Base-by-base conservation (phyloP, 768 basidiomycete species). In the Termitomyces sp. region DNA sequence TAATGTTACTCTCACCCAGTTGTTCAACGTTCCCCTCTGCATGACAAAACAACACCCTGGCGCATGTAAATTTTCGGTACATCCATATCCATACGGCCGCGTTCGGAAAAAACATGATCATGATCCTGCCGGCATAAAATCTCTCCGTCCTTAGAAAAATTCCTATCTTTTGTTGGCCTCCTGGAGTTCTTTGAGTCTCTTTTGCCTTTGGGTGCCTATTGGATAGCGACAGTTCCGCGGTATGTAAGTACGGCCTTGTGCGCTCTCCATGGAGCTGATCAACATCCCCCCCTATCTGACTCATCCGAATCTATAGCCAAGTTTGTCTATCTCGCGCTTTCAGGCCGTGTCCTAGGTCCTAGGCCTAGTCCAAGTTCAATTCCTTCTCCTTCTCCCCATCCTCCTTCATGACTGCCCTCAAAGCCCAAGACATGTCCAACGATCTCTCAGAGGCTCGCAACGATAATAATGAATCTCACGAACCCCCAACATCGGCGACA, bases 391-490 rank as follows among this genome's bases (percentile, higher is more conserved):
- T 11, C 6, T 42, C 54, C 16, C 13, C 33, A 8, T 35, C 22
- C 9, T 11, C 20, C 40, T 22, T 16, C 32, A 52, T 51, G 24
- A 20, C 24, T 7, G 11, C 33, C 35, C 36, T 57, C 18, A 9
- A 44, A 32, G 38, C 38, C 24, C 55, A 33, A 18, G n/a, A 42
- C 15, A 28, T 28, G 39, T 36, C 20, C 22, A 22, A 18, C n/a
- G 4, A 0, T 18, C 20, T 35, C 56, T 33, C 22, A 22, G 44
- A 38, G 18, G n/a, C 28, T 28, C 38, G 6, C 12, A 28, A 55
- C 39, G 54, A 55, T 39, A 8, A 58, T 24, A n/a, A 62, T 54
- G 62, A 55, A 22, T 2, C 36, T 7, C 49, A 49, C 22, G 59
- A 64, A 18, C 55, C 6, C 38, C 18, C 32, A n/a, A 35, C n/a